phyloP scores from a whole-genome alignment of 2,329 filamentous ascomycete genomes.

The Calonectria pteridis region DNA sequence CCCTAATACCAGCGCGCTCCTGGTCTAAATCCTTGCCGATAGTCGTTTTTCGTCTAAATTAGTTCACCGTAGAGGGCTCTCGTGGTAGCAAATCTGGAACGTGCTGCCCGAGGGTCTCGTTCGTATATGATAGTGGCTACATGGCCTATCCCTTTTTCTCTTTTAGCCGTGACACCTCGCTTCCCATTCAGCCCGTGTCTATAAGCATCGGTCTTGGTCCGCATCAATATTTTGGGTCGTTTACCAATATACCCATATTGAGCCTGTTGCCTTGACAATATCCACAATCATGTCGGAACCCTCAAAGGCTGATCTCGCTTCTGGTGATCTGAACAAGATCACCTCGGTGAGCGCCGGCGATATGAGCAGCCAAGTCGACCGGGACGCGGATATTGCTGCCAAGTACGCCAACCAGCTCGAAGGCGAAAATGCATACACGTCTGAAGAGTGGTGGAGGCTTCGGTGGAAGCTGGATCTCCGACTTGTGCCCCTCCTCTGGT shows the following conservation, averaged over 20 bases:
- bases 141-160: not conserved
- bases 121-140: not conserved
- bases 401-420: slow-evolving; percentile 12
- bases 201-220: not conserved
- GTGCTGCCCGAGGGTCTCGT: not conserved
- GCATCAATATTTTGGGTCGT: not conserved
- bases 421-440: slow-evolving; percentile 17
- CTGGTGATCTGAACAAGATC: not conserved
- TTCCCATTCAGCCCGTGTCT: not conserved
- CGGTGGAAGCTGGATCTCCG: slow-evolving; percentile 40
- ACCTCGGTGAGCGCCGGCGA: not conserved
- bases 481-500: slow-evolving; percentile 39
- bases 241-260: not conserved
- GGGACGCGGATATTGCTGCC: slow-evolving; percentile 16
- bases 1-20: not conserved
- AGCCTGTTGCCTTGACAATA: not conserved
- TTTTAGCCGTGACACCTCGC: not conserved
- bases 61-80: not conserved
- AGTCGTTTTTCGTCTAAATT: not conserved
- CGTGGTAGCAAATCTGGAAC: not conserved
- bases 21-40: not conserved
- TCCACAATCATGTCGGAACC: not conserved
- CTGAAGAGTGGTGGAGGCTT: slow-evolving; percentile 30
- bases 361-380: not conserved
- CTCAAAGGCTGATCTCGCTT: not conserved